Evolutionary conservation across 2,329 filamentous ascomycete genomes (phyloP).

Genomic region (Aureobasidium musti): DNA sequence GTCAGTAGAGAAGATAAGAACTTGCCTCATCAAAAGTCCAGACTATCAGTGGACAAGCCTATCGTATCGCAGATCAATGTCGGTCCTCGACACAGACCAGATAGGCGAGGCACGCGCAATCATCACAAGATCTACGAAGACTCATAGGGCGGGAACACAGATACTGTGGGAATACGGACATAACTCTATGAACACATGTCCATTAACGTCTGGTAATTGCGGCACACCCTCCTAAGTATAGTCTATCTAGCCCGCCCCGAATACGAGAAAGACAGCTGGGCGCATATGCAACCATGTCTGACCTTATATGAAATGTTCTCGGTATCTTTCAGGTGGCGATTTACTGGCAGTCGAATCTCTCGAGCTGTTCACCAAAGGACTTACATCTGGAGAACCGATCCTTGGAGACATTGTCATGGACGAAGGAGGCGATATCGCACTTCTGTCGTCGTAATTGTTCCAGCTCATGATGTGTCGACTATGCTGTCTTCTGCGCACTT

Average conservation of each 20-base stretch:
- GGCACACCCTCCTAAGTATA: not conserved
- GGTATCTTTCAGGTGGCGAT: constrained; percentile 1
- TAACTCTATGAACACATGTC: not conserved
- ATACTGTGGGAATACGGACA: not conserved
- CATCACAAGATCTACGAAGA: not conserved
- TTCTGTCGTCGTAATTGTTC: constrained; percentile 33
- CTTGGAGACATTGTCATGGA: constrained; percentile 26
- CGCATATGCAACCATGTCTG: not conserved
- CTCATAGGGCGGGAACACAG: not conserved
- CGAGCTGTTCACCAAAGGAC: constrained; percentile 15
- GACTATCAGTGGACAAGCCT: not conserved
- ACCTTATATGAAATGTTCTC: not conserved
- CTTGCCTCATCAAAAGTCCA: not conserved
- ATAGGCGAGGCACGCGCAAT: not conserved
- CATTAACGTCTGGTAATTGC: not conserved
- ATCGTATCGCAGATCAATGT: not conserved
- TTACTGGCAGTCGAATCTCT: constrained; percentile 17
- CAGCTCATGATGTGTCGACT: constrained; percentile 35
- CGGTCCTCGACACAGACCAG: not conserved
- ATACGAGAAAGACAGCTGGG: not conserved
- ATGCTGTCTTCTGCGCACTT: constrained; percentile 33
- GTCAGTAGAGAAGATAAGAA: constrained; percentile 3
- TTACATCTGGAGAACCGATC: constrained; percentile 24
- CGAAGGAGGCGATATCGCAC: constrained; percentile 12
- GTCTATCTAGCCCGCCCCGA: not conserved